Conservation (phyloP, 1,284 basidiomycete species). For the Flammula alnicola region DNA sequence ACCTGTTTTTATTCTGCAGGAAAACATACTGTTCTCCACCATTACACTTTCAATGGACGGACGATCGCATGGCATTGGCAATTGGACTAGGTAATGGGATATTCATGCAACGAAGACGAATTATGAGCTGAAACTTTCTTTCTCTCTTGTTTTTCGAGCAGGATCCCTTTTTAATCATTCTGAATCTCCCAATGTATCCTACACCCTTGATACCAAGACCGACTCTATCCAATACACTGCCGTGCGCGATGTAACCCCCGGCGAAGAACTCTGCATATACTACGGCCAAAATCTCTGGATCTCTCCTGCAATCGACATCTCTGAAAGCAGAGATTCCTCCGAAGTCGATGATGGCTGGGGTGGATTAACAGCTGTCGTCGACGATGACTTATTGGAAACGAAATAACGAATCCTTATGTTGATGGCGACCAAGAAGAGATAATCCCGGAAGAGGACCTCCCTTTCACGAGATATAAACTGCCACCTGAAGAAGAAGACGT, state of each 20-base stretch:
- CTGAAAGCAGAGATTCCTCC: not conserved
- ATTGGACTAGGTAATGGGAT: conserved; percentile 82
- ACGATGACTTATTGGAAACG: conserved; percentile 15
- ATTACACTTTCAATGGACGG: conserved; percentile 88
- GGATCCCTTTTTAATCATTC: conserved; percentile 86
- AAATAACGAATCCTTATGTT: conserved; percentile 31
- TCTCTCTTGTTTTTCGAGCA: conserved; percentile 29
- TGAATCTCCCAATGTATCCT: conserved; percentile 73
- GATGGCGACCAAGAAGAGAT: conserved; percentile 49
- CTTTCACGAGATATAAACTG: conserved; percentile 63
- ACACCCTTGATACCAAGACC: conserved; percentile 52
- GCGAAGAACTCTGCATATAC: conserved; percentile 82
- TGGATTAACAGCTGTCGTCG: conserved; percentile 42
- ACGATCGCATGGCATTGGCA: conserved; percentile 85
- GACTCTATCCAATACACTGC: conserved; percentile 75
- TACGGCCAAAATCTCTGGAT: conserved; percentile 78
- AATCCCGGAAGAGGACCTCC: conserved; percentile 59
- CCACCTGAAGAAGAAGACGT: conserved; percentile 66
- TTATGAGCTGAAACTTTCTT: not conserved
- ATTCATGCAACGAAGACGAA: too few species aligned
- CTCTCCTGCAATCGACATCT: conserved; percentile 33
- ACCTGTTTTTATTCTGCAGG: conserved; percentile 23
- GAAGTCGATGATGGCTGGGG: conserved; percentile 49
- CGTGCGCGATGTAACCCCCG: conserved; percentile 51
- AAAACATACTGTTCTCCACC: conserved; percentile 75